Conservation (phyloP, 257 asterid genomes). For the Gentiana dahurica region DNA sequence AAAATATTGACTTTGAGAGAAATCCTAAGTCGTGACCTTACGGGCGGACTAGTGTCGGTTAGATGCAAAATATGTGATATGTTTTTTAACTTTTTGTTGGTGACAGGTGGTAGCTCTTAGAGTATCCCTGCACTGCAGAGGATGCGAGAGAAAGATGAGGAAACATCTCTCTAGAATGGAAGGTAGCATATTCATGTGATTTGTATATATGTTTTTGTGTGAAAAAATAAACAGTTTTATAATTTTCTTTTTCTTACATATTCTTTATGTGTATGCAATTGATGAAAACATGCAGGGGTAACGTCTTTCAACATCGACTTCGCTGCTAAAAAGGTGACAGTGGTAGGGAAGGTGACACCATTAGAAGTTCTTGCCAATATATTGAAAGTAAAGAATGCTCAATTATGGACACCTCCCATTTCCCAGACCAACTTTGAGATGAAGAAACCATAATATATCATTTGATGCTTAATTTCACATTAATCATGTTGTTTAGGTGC, state of each 20-base stretch:
- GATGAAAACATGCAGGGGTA: conserved; percentile 47
- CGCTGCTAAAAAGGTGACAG: conserved; percentile 66
- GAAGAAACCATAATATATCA: conserved; percentile 1
- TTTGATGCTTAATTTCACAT: not conserved
- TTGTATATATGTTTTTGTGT: not conserved
- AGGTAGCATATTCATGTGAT: conserved; percentile 28
- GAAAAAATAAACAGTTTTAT: not conserved
- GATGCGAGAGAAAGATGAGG: conserved; percentile 80
- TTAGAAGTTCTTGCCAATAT: conserved; percentile 62
- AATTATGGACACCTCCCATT: conserved; percentile 45
- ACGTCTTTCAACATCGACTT: conserved; percentile 71
- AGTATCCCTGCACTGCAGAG: conserved; percentile 85
- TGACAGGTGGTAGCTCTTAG: conserved; percentile 73
- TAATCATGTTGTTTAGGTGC: no score
- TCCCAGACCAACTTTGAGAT: conserved; percentile 5
- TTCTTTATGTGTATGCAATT: not conserved
- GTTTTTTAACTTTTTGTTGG: not conserved
- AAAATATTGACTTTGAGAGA: no score
- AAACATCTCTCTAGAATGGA: conserved; percentile 80
- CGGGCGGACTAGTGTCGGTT: not conserved
- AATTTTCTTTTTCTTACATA: not conserved
- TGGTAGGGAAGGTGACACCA: conserved; percentile 61
- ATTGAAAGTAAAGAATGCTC: conserved; percentile 82
- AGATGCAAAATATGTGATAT: not conserved
- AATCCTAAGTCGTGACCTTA: no score